Evolutionary conservation across 2,329 filamentous ascomycete species (phyloP).

Genomic region (Colletotrichum musae): DNA sequence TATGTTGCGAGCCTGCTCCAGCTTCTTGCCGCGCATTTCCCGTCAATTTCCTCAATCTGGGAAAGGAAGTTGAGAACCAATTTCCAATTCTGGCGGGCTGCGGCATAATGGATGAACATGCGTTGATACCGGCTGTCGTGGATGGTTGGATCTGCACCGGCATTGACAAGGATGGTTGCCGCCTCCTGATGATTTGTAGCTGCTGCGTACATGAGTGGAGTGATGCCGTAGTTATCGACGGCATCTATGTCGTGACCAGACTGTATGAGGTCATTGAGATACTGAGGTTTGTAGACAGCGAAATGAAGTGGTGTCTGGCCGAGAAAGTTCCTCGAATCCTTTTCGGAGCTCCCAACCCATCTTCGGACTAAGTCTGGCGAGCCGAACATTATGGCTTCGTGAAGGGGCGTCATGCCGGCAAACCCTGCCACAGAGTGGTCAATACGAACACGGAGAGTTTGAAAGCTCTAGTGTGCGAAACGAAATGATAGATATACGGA

Average conservation of each 20-base stretch:
- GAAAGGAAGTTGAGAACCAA: neutral
- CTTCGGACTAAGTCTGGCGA: neutral
- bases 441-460: neutral
- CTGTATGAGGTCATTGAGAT: neutral
- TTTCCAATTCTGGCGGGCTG: neutral
- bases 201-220: conserved; percentile 25
- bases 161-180: neutral
- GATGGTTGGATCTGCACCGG: accelerated
- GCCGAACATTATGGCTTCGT: conserved; percentile 7
- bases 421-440: neutral
- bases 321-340: neutral
- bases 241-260: neutral
- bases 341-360: accelerated
- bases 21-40: neutral
- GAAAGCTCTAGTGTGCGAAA: too few species aligned
- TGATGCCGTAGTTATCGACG: conserved; percentile 1
- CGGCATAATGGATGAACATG: neutral
- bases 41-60: neutral
- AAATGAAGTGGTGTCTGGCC: conserved; percentile 17
- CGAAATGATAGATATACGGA: too few species aligned
- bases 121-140: neutral
- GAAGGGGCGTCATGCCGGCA: conserved; percentile 8
- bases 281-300: neutral
- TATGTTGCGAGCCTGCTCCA: neutral
- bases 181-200: accelerated